Percentiles rank a stretch among this genome's conserved stretches.
Conservation (phyloP, 1,284 basidiomycete species). For the Apiotrichum mycotoxinovorans region DNA sequence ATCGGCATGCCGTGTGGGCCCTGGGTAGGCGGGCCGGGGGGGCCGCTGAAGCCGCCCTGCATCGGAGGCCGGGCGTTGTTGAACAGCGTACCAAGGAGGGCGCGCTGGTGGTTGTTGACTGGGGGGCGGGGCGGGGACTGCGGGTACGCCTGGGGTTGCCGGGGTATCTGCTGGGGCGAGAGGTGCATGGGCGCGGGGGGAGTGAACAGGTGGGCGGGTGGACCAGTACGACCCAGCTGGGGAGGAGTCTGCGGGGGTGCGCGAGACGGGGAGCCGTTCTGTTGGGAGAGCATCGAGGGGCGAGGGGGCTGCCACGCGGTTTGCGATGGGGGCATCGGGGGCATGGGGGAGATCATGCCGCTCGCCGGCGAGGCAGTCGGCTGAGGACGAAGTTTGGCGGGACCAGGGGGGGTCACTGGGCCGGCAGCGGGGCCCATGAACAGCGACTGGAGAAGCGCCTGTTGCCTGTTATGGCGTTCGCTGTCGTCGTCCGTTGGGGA, state of each 20-base stretch:
- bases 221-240: not conserved
- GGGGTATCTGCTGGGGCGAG: not conserved
- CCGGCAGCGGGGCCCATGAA: constrained; percentile 1
- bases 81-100: constrained; percentile 15
- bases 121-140: constrained; percentile 1
- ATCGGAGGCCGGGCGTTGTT: not conserved
- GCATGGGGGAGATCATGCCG: constrained; percentile 18
- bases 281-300: not conserved
- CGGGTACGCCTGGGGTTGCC: not conserved
- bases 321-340: constrained; percentile 7
- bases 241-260: not conserved
- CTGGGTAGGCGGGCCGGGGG: no score
- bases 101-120: constrained; percentile 12
- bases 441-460: constrained; percentile 12
- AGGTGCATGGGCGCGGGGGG: not conserved
- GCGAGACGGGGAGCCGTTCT: not conserved
- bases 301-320: constrained; percentile 1
- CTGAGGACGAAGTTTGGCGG: not conserved
- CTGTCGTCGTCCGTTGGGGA: not conserved
- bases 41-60: not conserved
- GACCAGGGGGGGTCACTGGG: not conserved
- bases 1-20: not conserved
- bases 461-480: constrained; percentile 12
- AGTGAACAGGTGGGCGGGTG: not conserved
- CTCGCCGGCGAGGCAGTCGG: not conserved